These are phyloP conservation scores for Talaromyces verruculosus DNA, from an alignment of 2,329 filamentous ascomycete genomes.

Conservation along the genomic window DNA sequence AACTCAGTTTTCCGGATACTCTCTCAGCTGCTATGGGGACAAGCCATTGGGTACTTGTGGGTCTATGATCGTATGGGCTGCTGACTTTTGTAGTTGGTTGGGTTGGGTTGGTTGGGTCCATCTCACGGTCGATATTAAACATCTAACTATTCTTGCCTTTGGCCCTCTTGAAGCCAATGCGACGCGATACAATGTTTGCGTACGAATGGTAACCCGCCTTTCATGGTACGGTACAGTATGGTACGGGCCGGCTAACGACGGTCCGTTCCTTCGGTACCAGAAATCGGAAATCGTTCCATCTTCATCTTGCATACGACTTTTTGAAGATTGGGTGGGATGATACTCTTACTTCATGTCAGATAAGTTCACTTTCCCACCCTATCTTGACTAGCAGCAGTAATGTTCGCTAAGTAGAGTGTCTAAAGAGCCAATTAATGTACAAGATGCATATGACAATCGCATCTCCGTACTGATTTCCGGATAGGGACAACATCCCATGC, in stretches of 20 bases:
- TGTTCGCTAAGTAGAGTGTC: not conserved
- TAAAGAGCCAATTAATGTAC: not conserved
- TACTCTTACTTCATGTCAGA: not conserved
- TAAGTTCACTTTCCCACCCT: not conserved
- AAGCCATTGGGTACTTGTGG: not conserved
- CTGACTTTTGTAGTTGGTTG: not conserved
- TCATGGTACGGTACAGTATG: slow-evolving; percentile 5
- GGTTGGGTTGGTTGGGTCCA: not conserved
- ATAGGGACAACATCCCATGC: not conserved
- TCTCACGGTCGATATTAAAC: not conserved
- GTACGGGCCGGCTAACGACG: slow-evolving; percentile 5
- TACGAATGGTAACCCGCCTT: not conserved
- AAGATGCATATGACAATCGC: not conserved
- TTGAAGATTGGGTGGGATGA: not conserved
- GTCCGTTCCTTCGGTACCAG: slow-evolving; percentile 13
- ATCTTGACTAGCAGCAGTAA: not conserved
- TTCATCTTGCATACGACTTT: not conserved
- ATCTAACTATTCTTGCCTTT: not conserved
- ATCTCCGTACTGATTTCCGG: not conserved
- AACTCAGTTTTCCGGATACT: not conserved
- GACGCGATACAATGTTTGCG: not conserved
- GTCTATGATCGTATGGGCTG: not conserved
- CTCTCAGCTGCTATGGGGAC: not conserved
- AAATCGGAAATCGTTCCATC: not conserved
- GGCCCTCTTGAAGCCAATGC: not conserved